Evolutionary conservation across 2,329 filamentous ascomycete species (phyloP), one percentile per base, ranked within the genome.

Genomic region (Diplocarpon rosae): DNA sequence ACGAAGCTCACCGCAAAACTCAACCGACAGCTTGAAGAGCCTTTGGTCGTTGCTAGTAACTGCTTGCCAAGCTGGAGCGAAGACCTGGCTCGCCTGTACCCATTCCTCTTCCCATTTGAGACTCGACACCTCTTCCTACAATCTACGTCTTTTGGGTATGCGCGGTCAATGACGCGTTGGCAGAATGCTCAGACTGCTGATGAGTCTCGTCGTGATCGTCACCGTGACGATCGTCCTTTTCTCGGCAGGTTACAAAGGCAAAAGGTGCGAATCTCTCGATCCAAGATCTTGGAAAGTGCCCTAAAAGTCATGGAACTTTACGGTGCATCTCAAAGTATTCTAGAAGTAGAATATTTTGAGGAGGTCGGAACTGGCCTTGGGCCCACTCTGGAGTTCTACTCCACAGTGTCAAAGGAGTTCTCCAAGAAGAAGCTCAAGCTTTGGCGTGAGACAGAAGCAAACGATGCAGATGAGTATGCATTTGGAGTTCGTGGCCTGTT

Each of bases 301-400:
- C 72, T 96, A 63, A 98, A 98, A 65, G 92, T 98, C 27, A 96
- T 98, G 90, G 90, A 98, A 56, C 75, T 96, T 2, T 98, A 98
- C 58, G 92, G 92, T 0, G 86, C 86, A n/a, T 94, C 90, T 1
- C 86, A 94, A 47, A 96, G 90, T 62, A 85, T 96, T 24, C 69
- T 98, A 0, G 92, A 98, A 60, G 90, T 98, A 1, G 93, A 98
- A 59, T 98, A 98, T 60, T 98, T 98, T 55, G 92, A 96, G 58
- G 92, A 98, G 66, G 92, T 98, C 16, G 92, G 92, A 45, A 98
- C 93, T 17, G 92, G 92, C 37, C 72, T 98, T 37, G 92, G 92
- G 0, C 92, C 92, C 3, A 98, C 92, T 0, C 73, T 98, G 12
- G 92, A 98, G 62, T 98, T 98, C 63, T 98, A 98, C 65, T 95